Evolutionary conservation across 108 stramenopile genomes (phyloP).

Genomic region (Cyclotella baltica): DNA sequence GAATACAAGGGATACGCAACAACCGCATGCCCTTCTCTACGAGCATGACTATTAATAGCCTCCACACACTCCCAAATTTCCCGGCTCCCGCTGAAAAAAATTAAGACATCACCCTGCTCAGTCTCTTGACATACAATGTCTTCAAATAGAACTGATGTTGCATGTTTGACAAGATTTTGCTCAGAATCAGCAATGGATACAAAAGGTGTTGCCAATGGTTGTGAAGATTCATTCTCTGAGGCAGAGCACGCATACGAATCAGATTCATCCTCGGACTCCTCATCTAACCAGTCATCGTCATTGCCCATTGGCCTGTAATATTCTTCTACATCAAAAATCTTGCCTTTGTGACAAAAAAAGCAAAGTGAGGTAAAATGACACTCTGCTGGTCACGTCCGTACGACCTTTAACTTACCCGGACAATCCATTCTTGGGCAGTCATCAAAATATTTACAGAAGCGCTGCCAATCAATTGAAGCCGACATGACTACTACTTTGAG

Average conservation of each 20-base stretch:
- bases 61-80: slow-evolving; percentile 14
- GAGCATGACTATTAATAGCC: background rate
- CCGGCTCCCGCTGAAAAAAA: slow-evolving; percentile 9
- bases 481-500: slow-evolving; percentile 3
- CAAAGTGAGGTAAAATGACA: too few relatives aligned
- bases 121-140: background rate
- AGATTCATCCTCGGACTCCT: background rate
- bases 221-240: background rate
- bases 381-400: too few relatives aligned
- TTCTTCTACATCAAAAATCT: slow-evolving; percentile 7
- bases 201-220: background rate
- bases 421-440: slow-evolving; percentile 6
- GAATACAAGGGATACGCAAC: slow-evolving; percentile 6
- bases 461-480: slow-evolving; percentile 3
- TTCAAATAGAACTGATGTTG: slow-evolving; percentile 4
- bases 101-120: background rate
- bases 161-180: background rate
- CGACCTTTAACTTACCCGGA: background rate
- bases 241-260: background rate
- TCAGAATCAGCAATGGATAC: background rate
- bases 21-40: background rate
- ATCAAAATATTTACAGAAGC: slow-evolving; percentile 5
- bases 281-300: background rate
- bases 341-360: background rate
- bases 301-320: slow-evolving; percentile 1